These are phyloP conservation scores for Phytophthora sp. DNA, from an alignment of 352 stramenopile species.

Conservation along the genomic window DNA sequence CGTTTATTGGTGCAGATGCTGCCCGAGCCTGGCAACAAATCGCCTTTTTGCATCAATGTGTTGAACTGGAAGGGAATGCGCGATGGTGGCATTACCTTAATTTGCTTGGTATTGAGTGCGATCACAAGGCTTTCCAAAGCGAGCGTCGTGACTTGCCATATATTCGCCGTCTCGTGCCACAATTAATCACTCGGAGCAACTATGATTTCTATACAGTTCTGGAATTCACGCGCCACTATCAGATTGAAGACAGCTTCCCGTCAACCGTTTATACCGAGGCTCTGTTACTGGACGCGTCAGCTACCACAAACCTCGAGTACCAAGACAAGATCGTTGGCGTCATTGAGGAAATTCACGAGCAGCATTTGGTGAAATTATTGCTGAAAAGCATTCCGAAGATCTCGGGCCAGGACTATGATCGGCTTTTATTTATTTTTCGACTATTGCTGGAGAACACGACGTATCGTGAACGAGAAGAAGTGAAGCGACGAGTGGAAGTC, in stretches of 20 bases:
- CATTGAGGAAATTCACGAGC: conserved; percentile 80
- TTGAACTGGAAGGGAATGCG: conserved; percentile 82
- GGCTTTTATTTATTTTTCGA: conserved; percentile 76
- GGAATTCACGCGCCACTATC: conserved; percentile 85
- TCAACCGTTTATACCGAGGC: conserved; percentile 73
- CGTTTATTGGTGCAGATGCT: conserved; percentile 72
- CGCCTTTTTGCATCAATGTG: conserved; percentile 80
- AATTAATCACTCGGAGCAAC: conserved; percentile 67
- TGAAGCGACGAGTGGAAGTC: conserved; percentile 66
- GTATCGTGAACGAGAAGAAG: conserved; percentile 62
- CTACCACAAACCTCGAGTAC: conserved; percentile 52
- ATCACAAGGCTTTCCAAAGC: conserved; percentile 80
- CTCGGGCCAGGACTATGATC: conserved; percentile 64
- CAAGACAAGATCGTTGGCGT: conserved; percentile 81
- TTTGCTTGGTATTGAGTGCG: conserved; percentile 75
- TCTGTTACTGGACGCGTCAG: conserved; percentile 49
- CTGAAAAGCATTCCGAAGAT: conserved; percentile 65
- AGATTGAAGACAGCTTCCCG: conserved; percentile 82
- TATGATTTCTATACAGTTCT: conserved; percentile 83
- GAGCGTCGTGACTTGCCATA: conserved; percentile 71
- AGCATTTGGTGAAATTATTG: conserved; percentile 60
- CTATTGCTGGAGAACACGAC: conserved; percentile 68
- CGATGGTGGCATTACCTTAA: conserved; percentile 86
- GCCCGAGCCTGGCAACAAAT: conserved; percentile 83
- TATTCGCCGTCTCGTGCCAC: conserved; percentile 69